Percentiles rank a stretch among this genome's conserved stretches.
Evolutionary conservation across 495 filamentous ascomycete species (phyloP).

Genomic region (Tuber calosporum): DNA sequence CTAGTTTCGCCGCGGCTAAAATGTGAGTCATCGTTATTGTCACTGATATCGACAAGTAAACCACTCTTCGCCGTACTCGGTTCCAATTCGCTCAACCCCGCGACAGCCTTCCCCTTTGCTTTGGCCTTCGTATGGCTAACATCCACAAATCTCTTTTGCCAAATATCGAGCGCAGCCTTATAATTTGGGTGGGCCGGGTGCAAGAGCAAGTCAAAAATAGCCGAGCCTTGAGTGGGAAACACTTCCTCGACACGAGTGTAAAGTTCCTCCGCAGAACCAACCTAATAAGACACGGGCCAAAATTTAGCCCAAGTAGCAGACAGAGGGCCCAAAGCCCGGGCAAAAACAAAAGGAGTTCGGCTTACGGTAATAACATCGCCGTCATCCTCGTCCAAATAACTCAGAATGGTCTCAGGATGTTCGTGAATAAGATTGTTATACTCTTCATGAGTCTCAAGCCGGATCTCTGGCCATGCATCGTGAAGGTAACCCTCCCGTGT

Average conservation of each 20-base stretch:
- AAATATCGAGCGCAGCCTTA: conserved; percentile 28
- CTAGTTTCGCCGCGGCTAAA: conserved; percentile 4
- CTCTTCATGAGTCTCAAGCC: conserved; percentile 37
- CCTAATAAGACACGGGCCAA: conserved; percentile 18
- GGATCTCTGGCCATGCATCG: conserved; percentile 24
- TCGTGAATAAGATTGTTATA: conserved; percentile 49
- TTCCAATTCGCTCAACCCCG: conserved; percentile 11
- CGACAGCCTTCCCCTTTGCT: conserved; percentile 30
- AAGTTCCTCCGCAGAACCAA: conserved; percentile 38
- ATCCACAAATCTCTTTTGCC: conserved; percentile 19
- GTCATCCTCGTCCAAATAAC: conserved; percentile 53
- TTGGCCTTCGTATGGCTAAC: conserved; percentile 16
- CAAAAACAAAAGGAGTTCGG: conserved; percentile 3
- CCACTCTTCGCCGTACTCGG: conserved; percentile 15
- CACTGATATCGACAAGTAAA: conserved; percentile 26
- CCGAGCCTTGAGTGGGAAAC: conserved; percentile 28
- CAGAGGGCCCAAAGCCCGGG: not conserved
- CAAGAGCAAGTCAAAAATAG: conserved; percentile 38
- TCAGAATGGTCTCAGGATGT: conserved; percentile 50
- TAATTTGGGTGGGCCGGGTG: conserved; percentile 18
- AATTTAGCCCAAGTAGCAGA: not conserved
- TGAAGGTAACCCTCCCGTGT: conserved; percentile 12
- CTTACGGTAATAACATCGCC: conserved; percentile 52
- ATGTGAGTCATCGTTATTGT: conserved; percentile 10
- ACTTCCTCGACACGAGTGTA: conserved; percentile 36